These are phyloP conservation scores for Filobasidium uniguttulatum DNA, from an alignment of 1,284 basidiomycete species.

Conservation along the genomic window DNA sequence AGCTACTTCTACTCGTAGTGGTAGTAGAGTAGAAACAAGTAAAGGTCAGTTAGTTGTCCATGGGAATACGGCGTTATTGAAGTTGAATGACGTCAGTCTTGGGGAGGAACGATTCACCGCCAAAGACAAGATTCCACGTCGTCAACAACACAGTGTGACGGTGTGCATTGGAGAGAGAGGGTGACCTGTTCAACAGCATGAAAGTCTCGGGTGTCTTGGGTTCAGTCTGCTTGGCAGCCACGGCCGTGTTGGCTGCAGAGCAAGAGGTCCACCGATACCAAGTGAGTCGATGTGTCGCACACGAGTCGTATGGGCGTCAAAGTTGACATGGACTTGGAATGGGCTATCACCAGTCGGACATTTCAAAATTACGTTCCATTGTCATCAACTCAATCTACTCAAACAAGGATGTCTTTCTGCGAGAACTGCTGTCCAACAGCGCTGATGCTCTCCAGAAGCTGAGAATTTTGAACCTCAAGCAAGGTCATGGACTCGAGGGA, in stretches of 20 bases:
- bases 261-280: conserved; percentile 48
- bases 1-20: no score
- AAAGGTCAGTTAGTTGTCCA: no score
- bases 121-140: no score
- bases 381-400: conserved; percentile 56
- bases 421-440: conserved; percentile 83
- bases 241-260: conserved; percentile 40
- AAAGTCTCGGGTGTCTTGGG: background rate
- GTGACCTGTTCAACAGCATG: no score
- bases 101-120: no score
- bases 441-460: conserved; percentile 92
- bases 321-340: no score
- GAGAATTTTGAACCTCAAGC: conserved; percentile 66
- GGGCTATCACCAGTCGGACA: conserved; percentile 55
- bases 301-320: conserved; percentile 5
- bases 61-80: no score
- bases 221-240: conserved; percentile 14
- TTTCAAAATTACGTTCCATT: conserved; percentile 74
- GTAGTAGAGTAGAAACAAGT: no score
- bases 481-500: conserved; percentile 44
- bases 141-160: no score
- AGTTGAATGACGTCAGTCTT: no score
- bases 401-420: conserved; percentile 74
- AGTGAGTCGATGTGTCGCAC: conserved; percentile 39
- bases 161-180: no score